Percentiles rank a stretch among this genome's conserved stretches.
These are phyloP conservation scores for Bryopsis sp. DNA, from an alignment of 139 green algal genomes.

Conservation along the genomic window DNA sequence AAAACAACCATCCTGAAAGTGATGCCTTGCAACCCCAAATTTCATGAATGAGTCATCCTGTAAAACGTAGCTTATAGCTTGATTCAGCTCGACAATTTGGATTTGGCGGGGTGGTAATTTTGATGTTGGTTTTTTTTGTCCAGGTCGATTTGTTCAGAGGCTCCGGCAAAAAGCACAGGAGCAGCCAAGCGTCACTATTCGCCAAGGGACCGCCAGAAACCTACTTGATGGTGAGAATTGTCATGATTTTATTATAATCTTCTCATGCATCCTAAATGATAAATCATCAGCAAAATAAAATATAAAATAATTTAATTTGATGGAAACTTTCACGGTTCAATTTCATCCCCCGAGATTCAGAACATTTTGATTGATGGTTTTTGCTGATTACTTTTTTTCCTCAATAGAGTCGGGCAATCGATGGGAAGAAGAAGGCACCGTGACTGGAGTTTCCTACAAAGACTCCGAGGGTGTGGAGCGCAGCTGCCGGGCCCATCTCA, in stretches of 20 bases:
- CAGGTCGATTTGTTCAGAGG: constrained; percentile 85
- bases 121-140: not conserved
- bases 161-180: constrained; percentile 56
- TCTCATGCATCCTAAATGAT: too few species aligned
- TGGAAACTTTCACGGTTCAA: not conserved
- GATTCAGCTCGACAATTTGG: too few species aligned
- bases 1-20: too few species aligned
- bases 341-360: too few species aligned
- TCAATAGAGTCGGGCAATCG: constrained; percentile 50
- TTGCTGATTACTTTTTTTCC: not conserved
- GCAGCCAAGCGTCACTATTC: constrained; percentile 46
- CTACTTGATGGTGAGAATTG: constrained; percentile 56
- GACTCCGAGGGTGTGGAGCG: constrained; percentile 32
- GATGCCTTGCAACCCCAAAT: too few species aligned
- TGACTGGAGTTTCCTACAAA: constrained; percentile 83
- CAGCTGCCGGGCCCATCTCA: constrained; percentile 63
- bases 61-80: too few species aligned
- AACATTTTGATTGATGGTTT: too few species aligned
- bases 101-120: too few species aligned
- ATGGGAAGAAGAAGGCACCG: constrained; percentile 66
- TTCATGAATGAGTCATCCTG: too few species aligned
- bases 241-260: too few species aligned
- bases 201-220: constrained; percentile 57
- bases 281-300: too few species aligned
- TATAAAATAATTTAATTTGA: too few species aligned